These are phyloP conservation scores for Nymphaea colorata DNA, from an alignment of 164 flowering plant species.

Conservation along the genomic window DNA sequence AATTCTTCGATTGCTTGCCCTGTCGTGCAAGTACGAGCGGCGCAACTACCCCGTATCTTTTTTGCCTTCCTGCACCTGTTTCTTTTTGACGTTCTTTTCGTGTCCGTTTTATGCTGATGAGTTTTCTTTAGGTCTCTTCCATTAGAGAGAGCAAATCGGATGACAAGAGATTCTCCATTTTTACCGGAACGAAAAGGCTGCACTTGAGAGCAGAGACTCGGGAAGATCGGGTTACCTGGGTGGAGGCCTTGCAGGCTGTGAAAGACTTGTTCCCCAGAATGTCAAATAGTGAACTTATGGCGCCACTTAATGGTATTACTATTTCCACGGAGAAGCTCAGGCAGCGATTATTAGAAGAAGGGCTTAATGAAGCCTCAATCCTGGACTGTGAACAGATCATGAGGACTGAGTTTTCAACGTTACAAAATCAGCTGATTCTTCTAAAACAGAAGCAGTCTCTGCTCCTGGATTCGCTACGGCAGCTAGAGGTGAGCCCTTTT, in stretches of 20 bases:
- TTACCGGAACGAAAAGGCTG: conserved; percentile 78
- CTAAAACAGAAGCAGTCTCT: conserved; percentile 81
- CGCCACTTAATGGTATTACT: conserved; percentile 22
- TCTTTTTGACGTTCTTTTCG: too few species aligned
- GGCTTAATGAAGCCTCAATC: conserved; percentile 59
- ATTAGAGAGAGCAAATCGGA: conserved; percentile 62
- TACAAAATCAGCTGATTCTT: conserved; percentile 55
- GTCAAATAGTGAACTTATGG: conserved; percentile 85
- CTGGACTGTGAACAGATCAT: conserved; percentile 53
- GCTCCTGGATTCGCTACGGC: conserved; percentile 68
- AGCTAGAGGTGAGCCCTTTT: conserved; percentile 63
- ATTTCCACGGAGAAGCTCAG: conserved; percentile 80
- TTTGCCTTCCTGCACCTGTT: background rate
- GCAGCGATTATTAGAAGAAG: conserved; percentile 60
- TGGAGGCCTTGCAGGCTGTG: conserved; percentile 87
- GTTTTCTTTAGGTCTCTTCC: conserved; percentile 43
- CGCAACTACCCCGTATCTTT: background rate
- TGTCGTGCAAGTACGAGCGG: background rate
- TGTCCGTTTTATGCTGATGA: background rate
- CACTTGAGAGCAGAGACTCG: conserved; percentile 75
- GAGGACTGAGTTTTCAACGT: conserved; percentile 32
- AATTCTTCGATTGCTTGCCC: background rate
- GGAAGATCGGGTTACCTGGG: conserved; percentile 75
- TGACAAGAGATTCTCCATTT: conserved; percentile 56
- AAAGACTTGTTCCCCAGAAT: conserved; percentile 91